These are phyloP conservation scores for Blastobotrys capitulatus DNA, from an alignment of 1,139 yeast genomes.

Conservation along the genomic window DNA sequence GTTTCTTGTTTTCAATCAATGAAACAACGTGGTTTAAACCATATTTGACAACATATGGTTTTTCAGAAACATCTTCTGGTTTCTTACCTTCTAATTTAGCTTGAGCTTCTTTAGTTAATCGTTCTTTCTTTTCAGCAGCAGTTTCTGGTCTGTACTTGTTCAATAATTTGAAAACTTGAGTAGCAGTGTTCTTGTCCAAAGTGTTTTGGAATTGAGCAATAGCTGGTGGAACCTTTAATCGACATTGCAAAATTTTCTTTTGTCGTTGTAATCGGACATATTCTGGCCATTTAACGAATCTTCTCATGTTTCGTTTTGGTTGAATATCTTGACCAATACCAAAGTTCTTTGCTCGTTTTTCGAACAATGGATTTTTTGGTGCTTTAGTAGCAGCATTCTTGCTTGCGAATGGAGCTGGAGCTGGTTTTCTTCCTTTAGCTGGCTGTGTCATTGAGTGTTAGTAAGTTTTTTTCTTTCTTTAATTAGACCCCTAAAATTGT, in stretches of 20 bases:
- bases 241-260: slow-evolving; percentile 87
- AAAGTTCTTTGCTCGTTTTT: slow-evolving; percentile 85
- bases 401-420: slow-evolving; percentile 78
- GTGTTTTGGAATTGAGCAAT: slow-evolving; percentile 93
- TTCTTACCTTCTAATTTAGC: slow-evolving; percentile 97
- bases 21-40: slow-evolving; percentile 99
- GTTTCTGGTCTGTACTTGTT: slow-evolving; percentile 99
- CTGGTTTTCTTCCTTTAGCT: slow-evolving; percentile 70
- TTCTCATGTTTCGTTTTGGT: slow-evolving; percentile 92
- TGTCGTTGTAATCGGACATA: slow-evolving; percentile 97
- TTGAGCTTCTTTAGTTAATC: slow-evolving; percentile 97
- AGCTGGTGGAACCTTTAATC: slow-evolving; percentile 99
- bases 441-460: slow-evolving; percentile 75
- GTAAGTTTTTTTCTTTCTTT: slow-evolving; percentile 11
- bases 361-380: slow-evolving; percentile 66
- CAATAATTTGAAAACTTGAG: slow-evolving; percentile 92
- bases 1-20: slow-evolving; percentile 95
- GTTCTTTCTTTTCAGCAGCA: slow-evolving; percentile 94
- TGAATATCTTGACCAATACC: slow-evolving; percentile 95
- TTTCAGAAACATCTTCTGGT: slow-evolving; percentile 91
- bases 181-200: slow-evolving; percentile 97
- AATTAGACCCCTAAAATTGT: neutral
- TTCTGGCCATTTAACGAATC: slow-evolving; percentile 98
- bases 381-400: slow-evolving; percentile 37
- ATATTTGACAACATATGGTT: slow-evolving; percentile 93